Base-by-base conservation (phyloP, 2,329 filamentous ascomycete genomes). In the Colletotrichum truncatum region DNA sequence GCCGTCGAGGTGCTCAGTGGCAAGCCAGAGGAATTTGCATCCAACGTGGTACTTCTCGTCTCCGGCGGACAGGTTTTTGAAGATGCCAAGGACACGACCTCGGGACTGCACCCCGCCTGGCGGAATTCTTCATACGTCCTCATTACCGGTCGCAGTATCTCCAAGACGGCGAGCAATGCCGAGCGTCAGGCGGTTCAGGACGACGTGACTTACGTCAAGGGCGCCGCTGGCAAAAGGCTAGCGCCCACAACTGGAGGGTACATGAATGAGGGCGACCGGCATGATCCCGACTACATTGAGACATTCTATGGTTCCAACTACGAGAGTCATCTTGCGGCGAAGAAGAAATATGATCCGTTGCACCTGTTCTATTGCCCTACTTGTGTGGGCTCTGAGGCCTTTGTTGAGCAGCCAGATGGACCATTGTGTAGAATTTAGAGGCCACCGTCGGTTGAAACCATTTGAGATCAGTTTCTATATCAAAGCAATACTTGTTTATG, bases 171-270 rank as follows among this genome's bases (percentile, higher is more conserved):
- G 6, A 67, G 68, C 21, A 16, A 34, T 11, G 71, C 66, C 8
- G 45, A 67, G 23, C 68, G 70, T 23, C 43, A 65, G 41, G 63
- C 54, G 6, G 64, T 72, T 16, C 66, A 68, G 32, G 67, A 75
- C 53, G 70, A 75, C 55, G 55, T 75, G 26, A 76, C 74, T 3
- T 72, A 66, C 32, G 68, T 73, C 49, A 75, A 74, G 64, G 73
- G 71, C 26, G 72, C 64, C 16, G 73, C 73, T 8, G 68, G 76
- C 6, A 75, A 77, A 59, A 70, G 69, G 4, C 66, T 82, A 14
- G 76, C 79, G 2, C 80, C 80, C 1, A 68, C 75, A 41, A 78
- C 76, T 6, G 81, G 80, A 4, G 74, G 73, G 4, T 82, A 83
- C 68, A 75, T 81, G 70, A 82, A 82, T 56, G 81, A 83, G 68